Evolutionary conservation across 768 basidiomycete genomes (phyloP), one percentile per base, ranked within the genome.

Genomic region (Lentinula edodes): DNA sequence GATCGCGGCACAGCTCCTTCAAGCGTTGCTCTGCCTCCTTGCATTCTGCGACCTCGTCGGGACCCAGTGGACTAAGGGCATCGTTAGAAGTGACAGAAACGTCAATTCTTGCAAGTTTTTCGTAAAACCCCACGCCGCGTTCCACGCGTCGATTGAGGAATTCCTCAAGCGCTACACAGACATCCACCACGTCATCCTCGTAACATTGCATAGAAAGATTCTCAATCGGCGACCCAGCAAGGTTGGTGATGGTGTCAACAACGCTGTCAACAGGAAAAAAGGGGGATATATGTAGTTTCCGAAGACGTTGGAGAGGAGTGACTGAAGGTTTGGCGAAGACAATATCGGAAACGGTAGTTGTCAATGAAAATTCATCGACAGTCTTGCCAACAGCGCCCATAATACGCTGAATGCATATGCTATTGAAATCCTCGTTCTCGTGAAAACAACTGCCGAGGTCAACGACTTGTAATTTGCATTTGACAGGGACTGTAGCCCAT

Each of bases 211-310:
- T 74, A 7, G 81, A 81, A 16, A 87, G 73, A 15, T 74, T 75
- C 67, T 86, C 83, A 56, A 88, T 82, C 23, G 85, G 86, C 0
- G 82, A 83, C 3, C 78, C 82, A 9, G 83, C 80, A 38, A 88
- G 77, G 64, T 81, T 81, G 10, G 82, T 70, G 66, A 86, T 78
- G 3, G 85, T 86, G 65, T 85, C 80, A 32, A 82, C 82, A 61
- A 86, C 80, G 66, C 76, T 78, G 67, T 85, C 83, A 42, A 84
- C 76, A 32, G 85, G 83, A 76, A 87, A 83, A 72, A 81, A 84
- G 0, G 84, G 84, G 1, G 81, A 77, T 69, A 86, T 83, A 69
- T 84, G 83, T 5, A 88, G 72, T 62, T 78, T 81, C 59, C 81
- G 80, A 46, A 87, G 78, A 58, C 77, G 74, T 35, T 72, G 76